Conservation (phyloP, 2,329 filamentous ascomycete genomes). For the Trichophaea hybrida region DNA sequence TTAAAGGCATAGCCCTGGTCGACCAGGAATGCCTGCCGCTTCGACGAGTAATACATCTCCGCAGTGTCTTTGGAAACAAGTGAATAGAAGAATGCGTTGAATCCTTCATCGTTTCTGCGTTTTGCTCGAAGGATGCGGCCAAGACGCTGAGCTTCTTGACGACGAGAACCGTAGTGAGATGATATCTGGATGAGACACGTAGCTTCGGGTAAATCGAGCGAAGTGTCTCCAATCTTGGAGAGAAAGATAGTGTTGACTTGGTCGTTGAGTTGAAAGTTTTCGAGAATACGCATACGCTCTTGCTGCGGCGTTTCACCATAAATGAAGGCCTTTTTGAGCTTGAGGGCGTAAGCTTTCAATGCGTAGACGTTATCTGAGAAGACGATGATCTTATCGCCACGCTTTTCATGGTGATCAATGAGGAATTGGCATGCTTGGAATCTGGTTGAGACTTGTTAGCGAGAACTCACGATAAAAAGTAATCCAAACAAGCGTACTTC, state of each 20-base stretch:
- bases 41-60: conserved; percentile 96
- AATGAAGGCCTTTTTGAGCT: conserved; percentile 76
- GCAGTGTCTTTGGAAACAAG: conserved; percentile 93
- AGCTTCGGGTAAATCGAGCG: conserved; percentile 89
- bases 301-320: conserved; percentile 75
- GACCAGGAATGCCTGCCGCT: conserved; percentile 89
- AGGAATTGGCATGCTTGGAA: conserved; percentile 90
- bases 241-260: conserved; percentile 84
- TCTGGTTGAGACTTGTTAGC: conserved; percentile 9
- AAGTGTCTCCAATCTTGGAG: conserved; percentile 95
- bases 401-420: conserved; percentile 92
- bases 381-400: conserved; percentile 95
- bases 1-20: conserved; percentile 99
- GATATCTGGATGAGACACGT: conserved; percentile 96
- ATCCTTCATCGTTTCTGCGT: conserved; percentile 89
- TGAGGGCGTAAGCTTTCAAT: conserved; percentile 67
- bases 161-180: conserved; percentile 88
- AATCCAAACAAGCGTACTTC: conserved; percentile 42
- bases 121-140: conserved; percentile 91
- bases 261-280: conserved; percentile 90
- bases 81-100: conserved; percentile 98
- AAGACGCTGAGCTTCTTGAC: conserved; percentile 87
- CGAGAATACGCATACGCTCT: conserved; percentile 73
- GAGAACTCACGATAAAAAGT: background rate
- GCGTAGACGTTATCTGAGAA: conserved; percentile 97